Percentiles rank a stretch among this genome's conserved stretches.
Conservation (phyloP, 1,284 basidiomycete species). For the Ganoderma lingzhi region DNA sequence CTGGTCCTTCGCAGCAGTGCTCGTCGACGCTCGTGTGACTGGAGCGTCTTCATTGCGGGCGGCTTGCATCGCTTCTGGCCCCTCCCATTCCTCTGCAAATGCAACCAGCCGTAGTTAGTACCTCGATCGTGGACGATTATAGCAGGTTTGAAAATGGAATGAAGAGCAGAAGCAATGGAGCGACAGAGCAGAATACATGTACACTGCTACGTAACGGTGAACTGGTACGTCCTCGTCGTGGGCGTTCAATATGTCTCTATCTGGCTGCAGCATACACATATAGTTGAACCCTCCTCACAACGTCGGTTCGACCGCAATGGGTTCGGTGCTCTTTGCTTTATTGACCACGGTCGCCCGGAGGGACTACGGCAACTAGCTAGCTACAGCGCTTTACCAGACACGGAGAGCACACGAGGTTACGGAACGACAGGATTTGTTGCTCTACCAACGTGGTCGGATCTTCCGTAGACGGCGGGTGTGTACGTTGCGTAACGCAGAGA, state of each 20-base stretch:
- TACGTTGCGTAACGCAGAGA: conserved; percentile 2
- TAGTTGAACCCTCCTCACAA: conserved; percentile 21
- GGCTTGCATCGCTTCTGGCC: conserved; percentile 59
- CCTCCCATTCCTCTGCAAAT: conserved; percentile 75
- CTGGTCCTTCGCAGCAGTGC: conserved; percentile 21
- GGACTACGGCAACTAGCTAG: conserved; percentile 23
- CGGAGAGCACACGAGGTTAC: conserved; percentile 8
- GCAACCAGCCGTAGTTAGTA: conserved; percentile 29
- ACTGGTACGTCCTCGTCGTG: not conserved
- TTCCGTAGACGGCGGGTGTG: conserved; percentile 8
- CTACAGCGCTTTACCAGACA: conserved; percentile 17
- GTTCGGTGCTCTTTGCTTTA: conserved; percentile 20
- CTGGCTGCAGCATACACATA: not conserved
- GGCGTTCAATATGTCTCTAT: not conserved
- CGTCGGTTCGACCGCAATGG: conserved; percentile 15
- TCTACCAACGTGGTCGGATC: conserved; percentile 22
- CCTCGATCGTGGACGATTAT: conserved; percentile 11
- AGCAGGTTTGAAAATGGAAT: conserved; percentile 11
- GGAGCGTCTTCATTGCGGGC: conserved; percentile 31
- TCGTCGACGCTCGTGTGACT: conserved; percentile 7
- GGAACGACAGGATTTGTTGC: conserved; percentile 18
- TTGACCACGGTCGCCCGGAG: conserved; percentile 20
- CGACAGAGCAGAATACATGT: not conserved
- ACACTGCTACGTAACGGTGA: conserved; percentile 8
- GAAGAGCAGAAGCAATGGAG: not conserved